A percentile compares a stretch with the other conserved stretches of the same genome.
Conservation (phyloP, 805 yeast genomes). For the Candida railenensis region DNA sequence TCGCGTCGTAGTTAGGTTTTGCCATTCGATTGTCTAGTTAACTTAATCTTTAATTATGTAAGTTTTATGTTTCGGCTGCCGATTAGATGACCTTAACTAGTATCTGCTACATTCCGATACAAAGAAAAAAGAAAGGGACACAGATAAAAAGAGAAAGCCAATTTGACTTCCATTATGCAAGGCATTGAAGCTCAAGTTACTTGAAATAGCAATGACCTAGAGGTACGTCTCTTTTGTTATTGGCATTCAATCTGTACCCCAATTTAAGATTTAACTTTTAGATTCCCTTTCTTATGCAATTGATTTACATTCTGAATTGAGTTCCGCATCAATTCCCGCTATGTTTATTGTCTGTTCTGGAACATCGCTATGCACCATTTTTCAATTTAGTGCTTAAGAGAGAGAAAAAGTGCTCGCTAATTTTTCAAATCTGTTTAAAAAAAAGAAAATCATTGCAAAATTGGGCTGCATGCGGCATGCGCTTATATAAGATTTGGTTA, state of each 20-base stretch:
- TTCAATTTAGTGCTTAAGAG: background rate
- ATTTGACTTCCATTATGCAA: too few species aligned
- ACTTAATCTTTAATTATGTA: too few species aligned
- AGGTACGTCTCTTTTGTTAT: too few species aligned
- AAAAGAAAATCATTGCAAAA: background rate
- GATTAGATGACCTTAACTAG: too few species aligned
- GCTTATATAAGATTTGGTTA: background rate
- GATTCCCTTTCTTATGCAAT: background rate
- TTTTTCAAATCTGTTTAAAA: background rate
- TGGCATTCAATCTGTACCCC: too few species aligned
- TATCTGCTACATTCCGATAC: too few species aligned
- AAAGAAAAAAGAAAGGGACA: too few species aligned
- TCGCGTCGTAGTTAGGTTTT: background rate
- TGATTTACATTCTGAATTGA: background rate
- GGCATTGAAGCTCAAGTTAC: too few species aligned
- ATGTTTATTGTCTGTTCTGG: background rate
- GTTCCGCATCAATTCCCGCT: background rate
- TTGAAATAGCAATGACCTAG: too few species aligned
- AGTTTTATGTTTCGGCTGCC: too few species aligned
- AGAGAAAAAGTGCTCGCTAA: background rate
- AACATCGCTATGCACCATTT: background rate
- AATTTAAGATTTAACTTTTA: background rate
- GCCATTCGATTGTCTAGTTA: background rate
- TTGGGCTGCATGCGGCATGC: constrained; percentile 1
- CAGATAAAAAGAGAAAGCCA: too few species aligned